Evolutionary conservation across 345 rosid species (phyloP).

Genomic region (Gossypium thurberi): DNA sequence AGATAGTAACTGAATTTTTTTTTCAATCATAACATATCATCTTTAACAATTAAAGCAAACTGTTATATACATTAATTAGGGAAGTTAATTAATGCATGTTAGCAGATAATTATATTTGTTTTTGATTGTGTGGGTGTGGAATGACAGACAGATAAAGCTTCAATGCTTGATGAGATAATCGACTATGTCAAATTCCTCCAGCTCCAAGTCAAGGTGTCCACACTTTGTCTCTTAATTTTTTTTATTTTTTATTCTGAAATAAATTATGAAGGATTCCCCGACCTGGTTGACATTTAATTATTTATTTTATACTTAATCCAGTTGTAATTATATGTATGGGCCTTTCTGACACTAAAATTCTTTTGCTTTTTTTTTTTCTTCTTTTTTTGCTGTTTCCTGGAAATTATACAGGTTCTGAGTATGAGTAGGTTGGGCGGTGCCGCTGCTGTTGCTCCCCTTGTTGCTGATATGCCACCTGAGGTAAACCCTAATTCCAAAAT

Average conservation of each 20-base stretch:
- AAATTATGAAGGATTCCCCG: conserved; percentile 21
- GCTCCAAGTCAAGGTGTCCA: conserved; percentile 92
- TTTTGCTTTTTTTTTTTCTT: no score
- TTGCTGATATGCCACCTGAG: conserved; percentile 73
- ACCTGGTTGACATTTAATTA: conserved; percentile 23
- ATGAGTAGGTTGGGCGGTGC: conserved; percentile 95
- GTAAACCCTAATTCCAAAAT: conserved; percentile 22
- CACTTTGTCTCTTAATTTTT: not conserved
- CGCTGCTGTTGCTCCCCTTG: conserved; percentile 74
- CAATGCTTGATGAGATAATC: conserved; percentile 98
- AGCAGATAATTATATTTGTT: not conserved
- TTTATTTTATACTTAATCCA: not conserved
- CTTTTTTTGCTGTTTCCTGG: conserved; percentile 1
- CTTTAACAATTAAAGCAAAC: not conserved
- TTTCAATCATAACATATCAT: not conserved
- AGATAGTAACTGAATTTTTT: not conserved
- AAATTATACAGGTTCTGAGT: conserved; percentile 66
- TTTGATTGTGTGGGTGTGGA: conserved; percentile 16
- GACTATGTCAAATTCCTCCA: conserved; percentile 98
- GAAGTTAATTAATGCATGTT: not conserved
- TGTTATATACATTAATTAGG: not conserved
- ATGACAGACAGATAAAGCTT: conserved; percentile 97
- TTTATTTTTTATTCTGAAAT: not conserved
- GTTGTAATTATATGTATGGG: not conserved
- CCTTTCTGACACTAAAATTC: not conserved